Base-by-base conservation (phyloP, 345 rosid genomes). In the Leavenworthia alabamica region DNA sequence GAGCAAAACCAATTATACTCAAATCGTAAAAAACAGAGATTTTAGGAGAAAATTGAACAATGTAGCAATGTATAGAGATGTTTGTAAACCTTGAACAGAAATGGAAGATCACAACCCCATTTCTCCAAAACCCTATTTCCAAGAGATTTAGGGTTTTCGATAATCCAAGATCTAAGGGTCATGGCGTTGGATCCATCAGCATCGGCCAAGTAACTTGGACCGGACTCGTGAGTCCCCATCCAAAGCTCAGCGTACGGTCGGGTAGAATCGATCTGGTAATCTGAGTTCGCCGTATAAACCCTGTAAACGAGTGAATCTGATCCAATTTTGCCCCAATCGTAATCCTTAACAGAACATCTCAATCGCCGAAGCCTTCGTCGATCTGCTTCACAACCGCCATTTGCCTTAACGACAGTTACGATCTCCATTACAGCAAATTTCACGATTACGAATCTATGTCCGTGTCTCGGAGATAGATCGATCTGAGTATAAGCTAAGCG, bases 21-120 rank as follows among this genome's bases (percentile, higher is more conserved):
- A 46, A 53, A 52, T 23, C 33, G 6, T 15, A 20, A 65, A 47
- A 56, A 37, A 19, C 27, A 48, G 36, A 49, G 56, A 28, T 12
- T 11, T 41, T 33, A n/a, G 1, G 6, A 20, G 6, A 9, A 7
- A 8, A 2, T 10, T 35, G 20, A 28, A 22, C 57, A 63, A 42
- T 61, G 52, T 71, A 22, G 24, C 50, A 55, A 51, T 24, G n/a
- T 39, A 45, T 40, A 10, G 1, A 10, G 1, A 46, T 45, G 50
- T 8, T 2, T 13, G 33, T 71, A 88, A n/a, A n/a, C 99, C 99
- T 94, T 94, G 83, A 90, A 89, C 60, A 94, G 67, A 72, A 88
- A 94, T 12, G 99, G 99, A 44, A 94, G 97, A 87, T 94, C 90
- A 40, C 77, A 81, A n/a, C 99, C 97, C 99, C 97, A 94, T 68